phyloP scores from a whole-genome alignment of 768 basidiomycete species.

The Sarcodon aspratus region DNA sequence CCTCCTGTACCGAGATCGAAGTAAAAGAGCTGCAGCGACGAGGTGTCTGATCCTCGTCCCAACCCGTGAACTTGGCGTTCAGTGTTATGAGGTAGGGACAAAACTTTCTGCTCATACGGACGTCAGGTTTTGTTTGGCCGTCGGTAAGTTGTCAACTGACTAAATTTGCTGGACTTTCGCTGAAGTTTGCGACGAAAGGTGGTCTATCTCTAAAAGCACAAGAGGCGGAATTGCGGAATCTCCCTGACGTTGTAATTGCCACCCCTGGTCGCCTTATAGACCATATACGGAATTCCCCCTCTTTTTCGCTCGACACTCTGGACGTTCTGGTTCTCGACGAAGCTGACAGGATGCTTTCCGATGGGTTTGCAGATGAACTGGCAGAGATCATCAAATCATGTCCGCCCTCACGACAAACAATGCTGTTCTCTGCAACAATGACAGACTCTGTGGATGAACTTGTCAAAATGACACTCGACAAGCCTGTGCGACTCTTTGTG shows the following conservation, averaged over 20 bases:
- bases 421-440: constrained; percentile 99
- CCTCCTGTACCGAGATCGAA: constrained; percentile 82
- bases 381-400: constrained; percentile 89
- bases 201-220: constrained; percentile 91
- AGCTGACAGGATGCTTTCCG: constrained; percentile 93
- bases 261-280: constrained; percentile 92
- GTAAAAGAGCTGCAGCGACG: constrained; percentile 75
- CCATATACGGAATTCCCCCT: constrained; percentile 90
- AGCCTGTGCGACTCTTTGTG: constrained; percentile 90
- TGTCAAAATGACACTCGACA: constrained; percentile 84
- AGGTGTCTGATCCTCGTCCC: constrained; percentile 90
- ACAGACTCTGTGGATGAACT: constrained; percentile 93
- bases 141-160: constrained; percentile 38
- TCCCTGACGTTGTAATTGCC: constrained; percentile 91
- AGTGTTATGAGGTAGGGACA: constrained; percentile 86
- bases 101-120: constrained; percentile 84
- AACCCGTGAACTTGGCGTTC: constrained; percentile 91
- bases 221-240: constrained; percentile 70
- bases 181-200: constrained; percentile 31
- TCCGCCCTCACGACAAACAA: constrained; percentile 83
- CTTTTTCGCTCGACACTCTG: constrained; percentile 84
- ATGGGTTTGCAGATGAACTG: constrained; percentile 93
- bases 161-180: background rate
- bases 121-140: constrained; percentile 82
- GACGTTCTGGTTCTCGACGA: constrained; percentile 95